Evolutionary conservation across 2,329 filamentous ascomycete genomes (phyloP).

Genomic region (Sarocladium brachiariae): DNA sequence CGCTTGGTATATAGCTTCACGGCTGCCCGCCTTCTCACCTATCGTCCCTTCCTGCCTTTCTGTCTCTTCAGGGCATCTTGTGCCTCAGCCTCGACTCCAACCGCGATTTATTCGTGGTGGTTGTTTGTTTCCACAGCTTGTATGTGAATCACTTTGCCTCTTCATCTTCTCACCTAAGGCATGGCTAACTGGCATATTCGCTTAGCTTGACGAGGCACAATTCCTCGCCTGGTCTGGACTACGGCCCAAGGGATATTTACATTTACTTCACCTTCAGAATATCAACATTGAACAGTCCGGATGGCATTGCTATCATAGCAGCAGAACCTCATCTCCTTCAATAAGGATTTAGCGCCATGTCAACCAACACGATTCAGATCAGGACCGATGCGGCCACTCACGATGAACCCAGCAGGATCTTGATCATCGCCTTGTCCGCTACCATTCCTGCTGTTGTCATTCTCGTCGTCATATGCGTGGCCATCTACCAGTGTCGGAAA

Average conservation of each 20-base stretch:
- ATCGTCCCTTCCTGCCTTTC: background rate
- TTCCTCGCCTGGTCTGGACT: no score
- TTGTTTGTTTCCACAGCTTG: background rate
- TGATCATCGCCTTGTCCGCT: constrained; percentile 46
- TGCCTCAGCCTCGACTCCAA: constrained; percentile 5
- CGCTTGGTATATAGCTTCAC: constrained; percentile 6
- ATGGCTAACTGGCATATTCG: background rate
- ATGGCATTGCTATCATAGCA: constrained; percentile 6
- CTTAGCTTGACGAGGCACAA: no score
- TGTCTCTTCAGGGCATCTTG: constrained; percentile 1
- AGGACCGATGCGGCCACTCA: background rate
- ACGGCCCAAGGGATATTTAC: no score
- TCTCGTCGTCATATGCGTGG: constrained; percentile 23
- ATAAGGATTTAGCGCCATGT: background rate
- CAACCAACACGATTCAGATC: background rate
- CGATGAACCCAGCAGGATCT: constrained; percentile 22
- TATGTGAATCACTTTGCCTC: background rate
- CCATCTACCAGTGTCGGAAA: constrained; percentile 19
- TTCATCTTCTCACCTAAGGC: no score
- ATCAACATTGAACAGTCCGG: background rate
- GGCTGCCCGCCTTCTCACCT: background rate
- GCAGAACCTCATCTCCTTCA: background rate
- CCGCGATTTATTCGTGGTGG: constrained; percentile 4
- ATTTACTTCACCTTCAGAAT: no score
- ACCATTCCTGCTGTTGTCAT: constrained; percentile 39